A percentile compares a stretch with the other conserved stretches of the same genome.
Conservation (phyloP, 805 yeast genomes). For the Metschnikowia vanudenii region DNA sequence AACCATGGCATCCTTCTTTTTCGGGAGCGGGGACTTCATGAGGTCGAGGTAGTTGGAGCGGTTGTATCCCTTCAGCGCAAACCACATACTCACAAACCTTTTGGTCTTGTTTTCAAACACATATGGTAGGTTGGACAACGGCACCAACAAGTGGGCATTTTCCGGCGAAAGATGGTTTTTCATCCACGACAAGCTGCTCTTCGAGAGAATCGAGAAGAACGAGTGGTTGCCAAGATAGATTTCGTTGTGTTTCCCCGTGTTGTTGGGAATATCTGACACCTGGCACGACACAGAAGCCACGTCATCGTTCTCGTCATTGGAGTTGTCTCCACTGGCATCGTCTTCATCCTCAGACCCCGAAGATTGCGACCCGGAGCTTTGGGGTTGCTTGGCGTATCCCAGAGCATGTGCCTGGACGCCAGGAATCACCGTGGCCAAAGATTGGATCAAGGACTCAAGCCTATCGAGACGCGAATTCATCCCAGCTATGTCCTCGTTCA, state of each 20-base stretch:
- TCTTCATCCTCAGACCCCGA: neutral
- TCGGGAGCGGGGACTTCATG: slow-evolving; percentile 26
- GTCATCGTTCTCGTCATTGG: neutral
- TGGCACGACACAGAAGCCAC: neutral
- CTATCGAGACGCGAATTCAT: slow-evolving; percentile 9
- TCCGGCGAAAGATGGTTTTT: slow-evolving; percentile 25
- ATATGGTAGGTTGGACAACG: slow-evolving; percentile 31
- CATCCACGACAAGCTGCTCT: slow-evolving; percentile 35
- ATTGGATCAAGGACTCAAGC: slow-evolving; percentile 5
- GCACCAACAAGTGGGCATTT: slow-evolving; percentile 21
- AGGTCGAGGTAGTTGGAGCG: slow-evolving; percentile 19
- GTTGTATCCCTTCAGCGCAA: slow-evolving; percentile 30
- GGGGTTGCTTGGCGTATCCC: neutral
- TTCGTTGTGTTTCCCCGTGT: slow-evolving; percentile 5
- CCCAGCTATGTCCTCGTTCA: neutral
- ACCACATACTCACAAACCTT: slow-evolving; percentile 26
- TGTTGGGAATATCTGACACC: neutral
- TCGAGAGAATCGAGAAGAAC: slow-evolving; percentile 34
- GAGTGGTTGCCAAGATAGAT: slow-evolving; percentile 39
- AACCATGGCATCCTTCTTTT: slow-evolving; percentile 13
- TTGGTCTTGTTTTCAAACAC: slow-evolving; percentile 22
- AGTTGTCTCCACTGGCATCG: neutral
- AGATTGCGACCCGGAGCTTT: neutral
- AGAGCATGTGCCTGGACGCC: too few species aligned
- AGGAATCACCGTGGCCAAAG: neutral